A percentile compares a stretch with the other conserved stretches of the same genome.
Evolutionary conservation across 2,329 filamentous ascomycete species (phyloP).

Genomic region (Ascochyta lentis): DNA sequence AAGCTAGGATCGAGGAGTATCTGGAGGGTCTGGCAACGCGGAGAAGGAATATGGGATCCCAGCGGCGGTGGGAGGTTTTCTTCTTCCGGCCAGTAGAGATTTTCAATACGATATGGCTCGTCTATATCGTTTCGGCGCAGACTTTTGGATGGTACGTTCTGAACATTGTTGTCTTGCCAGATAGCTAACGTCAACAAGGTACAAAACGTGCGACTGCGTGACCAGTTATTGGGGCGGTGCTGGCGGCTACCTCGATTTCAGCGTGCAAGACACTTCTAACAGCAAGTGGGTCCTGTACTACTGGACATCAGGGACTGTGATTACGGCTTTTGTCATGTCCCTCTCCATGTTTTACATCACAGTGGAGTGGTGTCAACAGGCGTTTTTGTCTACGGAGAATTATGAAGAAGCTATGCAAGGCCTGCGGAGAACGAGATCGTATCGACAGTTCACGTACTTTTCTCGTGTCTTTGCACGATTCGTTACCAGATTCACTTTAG

Average conservation of each 20-base stretch:
- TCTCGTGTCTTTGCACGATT: constrained; percentile 19
- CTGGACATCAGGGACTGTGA: constrained; percentile 43
- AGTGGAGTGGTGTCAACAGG: constrained; percentile 47
- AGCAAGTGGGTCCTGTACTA: constrained; percentile 34
- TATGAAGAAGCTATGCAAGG: constrained; percentile 38
- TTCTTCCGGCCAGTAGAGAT: constrained; percentile 43
- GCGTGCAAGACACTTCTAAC: constrained; percentile 39
- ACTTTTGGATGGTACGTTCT: constrained; percentile 45
- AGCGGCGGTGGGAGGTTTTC: constrained; percentile 36
- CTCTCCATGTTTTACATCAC: constrained; percentile 48
- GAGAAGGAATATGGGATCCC: constrained; percentile 20
- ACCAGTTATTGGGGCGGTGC: constrained; percentile 46
- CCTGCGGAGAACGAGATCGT: constrained; percentile 33
- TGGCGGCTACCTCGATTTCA: constrained; percentile 54
- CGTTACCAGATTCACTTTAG: constrained; percentile 18
- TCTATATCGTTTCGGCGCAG: constrained; percentile 45
- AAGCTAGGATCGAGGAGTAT: neutral
- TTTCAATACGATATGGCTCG: constrained; percentile 49
- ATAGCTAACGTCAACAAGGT: constrained; percentile 14
- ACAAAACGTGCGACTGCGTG: constrained; percentile 53
- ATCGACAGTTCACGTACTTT: constrained; percentile 26
- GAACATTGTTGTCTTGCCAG: neutral
- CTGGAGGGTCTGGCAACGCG: constrained; percentile 13
- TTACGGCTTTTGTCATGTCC: constrained; percentile 40
- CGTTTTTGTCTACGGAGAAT: constrained; percentile 45